phyloP scores from a whole-genome alignment of 495 filamentous ascomycete species.

The Talaromyces ruber region DNA sequence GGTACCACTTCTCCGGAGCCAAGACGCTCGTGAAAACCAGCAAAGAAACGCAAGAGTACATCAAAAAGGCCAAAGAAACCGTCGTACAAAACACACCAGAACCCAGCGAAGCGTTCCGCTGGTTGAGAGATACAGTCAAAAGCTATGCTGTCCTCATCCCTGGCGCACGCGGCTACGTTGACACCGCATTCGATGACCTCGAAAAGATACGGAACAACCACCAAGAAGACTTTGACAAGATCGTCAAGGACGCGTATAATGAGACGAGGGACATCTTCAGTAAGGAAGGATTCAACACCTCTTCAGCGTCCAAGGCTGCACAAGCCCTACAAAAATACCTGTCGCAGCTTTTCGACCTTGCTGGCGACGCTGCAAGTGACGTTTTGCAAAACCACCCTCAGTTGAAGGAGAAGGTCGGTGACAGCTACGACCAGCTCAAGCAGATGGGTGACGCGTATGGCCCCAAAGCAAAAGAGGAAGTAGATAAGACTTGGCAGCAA shows the following conservation, averaged over 20 bases:
- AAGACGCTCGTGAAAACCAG: constrained; percentile 42
- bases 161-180: constrained; percentile 51
- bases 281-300: not conserved
- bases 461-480: constrained; percentile 59
- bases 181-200: constrained; percentile 53
- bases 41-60: constrained; percentile 41
- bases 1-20: constrained; percentile 52
- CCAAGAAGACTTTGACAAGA: constrained; percentile 51
- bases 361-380: constrained; percentile 45
- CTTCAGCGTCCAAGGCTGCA: constrained; percentile 40
- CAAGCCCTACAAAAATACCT: constrained; percentile 44
- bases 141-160: constrained; percentile 59
- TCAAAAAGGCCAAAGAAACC: constrained; percentile 39
- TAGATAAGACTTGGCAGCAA: constrained; percentile 56
- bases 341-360: constrained; percentile 40
- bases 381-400: constrained; percentile 58
- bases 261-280: constrained; percentile 32
- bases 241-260: constrained; percentile 49
- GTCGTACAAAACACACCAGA: constrained; percentile 46
- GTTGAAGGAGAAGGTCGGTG: constrained; percentile 59
- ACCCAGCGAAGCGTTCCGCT: constrained; percentile 47
- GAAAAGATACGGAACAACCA: constrained; percentile 51
- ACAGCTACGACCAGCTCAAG: constrained; percentile 51
- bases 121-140: constrained; percentile 47
- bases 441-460: constrained; percentile 55